Evolutionary conservation across 2,329 filamentous ascomycete species (phyloP), one percentile per base, ranked within the genome.

Genomic region (Fusarium sp.): DNA sequence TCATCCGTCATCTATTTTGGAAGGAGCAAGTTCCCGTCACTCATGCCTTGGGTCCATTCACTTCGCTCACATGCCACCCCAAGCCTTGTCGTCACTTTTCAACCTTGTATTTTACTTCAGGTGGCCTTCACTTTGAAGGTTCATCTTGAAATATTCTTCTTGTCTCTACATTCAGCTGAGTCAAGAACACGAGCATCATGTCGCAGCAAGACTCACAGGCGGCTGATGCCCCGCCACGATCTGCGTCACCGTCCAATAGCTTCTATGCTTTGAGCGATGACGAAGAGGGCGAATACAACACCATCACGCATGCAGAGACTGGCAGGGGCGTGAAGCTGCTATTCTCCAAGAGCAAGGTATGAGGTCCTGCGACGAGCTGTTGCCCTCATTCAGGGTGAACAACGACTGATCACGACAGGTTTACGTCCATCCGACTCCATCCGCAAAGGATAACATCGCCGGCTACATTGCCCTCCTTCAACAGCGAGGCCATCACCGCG

Each of bases 231-330:
- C 75, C 77, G 69, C 78, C 78, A 68, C 70, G 71, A 57, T 79
- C 87, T 60, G 77, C 91, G 16, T 98, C 95, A 39, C 95, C 95
- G 3, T 90, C 94, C 4, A 94, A 92, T 62, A 97, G 95, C 79
- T 97, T 96, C 87, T 98, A 98, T 87, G 96, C 96, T 80, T 88
- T 98, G 88, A 98, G 94, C 83, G 97, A 99, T 86, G 95, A 98
- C 80, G 95, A 98, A 74, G 97, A 98, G 84, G 94, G 93, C 76
- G 97, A 94, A 52, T 99, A 99, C 85, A 94, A 97, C 82, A 98
- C 95, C 20, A 95, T 99, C 79, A 93, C 94, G 6, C 94, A 97
- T 80, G 90, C 91, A 5, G 90, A 90, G 76, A 91, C 91, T 3
- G 93, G 94, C 1, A 91, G 91, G 75, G 97, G 96, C 2, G 97